These are phyloP conservation scores for Penicillium turbatum DNA, from an alignment of 495 filamentous ascomycete species.

Conservation along the genomic window DNA sequence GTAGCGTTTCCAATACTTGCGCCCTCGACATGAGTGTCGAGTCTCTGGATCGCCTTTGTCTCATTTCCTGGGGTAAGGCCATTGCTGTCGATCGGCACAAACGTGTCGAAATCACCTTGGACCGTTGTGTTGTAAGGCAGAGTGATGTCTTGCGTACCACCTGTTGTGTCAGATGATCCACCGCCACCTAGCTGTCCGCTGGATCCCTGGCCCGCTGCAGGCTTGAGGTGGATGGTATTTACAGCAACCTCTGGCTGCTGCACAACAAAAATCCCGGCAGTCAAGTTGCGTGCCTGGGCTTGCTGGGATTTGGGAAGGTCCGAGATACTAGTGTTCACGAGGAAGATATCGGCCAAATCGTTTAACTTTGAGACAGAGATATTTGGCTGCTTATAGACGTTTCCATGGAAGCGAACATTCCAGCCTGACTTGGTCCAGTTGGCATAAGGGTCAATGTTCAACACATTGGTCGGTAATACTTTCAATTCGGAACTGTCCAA, in stretches of 20 bases:
- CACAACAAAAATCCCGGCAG: slow-evolving; percentile 64
- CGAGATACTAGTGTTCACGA: slow-evolving; percentile 57
- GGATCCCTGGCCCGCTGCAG: slow-evolving; percentile 44
- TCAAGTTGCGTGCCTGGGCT: slow-evolving; percentile 67
- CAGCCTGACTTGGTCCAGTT: slow-evolving; percentile 75
- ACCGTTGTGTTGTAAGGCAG: slow-evolving; percentile 55
- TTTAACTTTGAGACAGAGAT: slow-evolving; percentile 57
- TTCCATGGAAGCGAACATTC: slow-evolving; percentile 73
- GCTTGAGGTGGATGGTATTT: slow-evolving; percentile 55
- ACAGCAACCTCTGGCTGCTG: slow-evolving; percentile 63
- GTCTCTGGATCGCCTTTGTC: slow-evolving; percentile 55
- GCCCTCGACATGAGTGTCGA: slow-evolving; percentile 62
- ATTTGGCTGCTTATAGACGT: slow-evolving; percentile 73
- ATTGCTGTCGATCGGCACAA: slow-evolving; percentile 49
- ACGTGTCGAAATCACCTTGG: slow-evolving; percentile 68
- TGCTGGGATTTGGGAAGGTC: slow-evolving; percentile 55
- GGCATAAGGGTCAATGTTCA: slow-evolving; percentile 73
- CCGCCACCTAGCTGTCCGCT: slow-evolving; percentile 51
- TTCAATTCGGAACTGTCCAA: slow-evolving; percentile 52
- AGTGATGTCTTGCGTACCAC: slow-evolving; percentile 53
- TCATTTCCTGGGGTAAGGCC: slow-evolving; percentile 56
- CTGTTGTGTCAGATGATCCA: slow-evolving; percentile 47
- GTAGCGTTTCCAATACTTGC: slow-evolving; percentile 66
- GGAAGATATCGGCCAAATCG: slow-evolving; percentile 64
- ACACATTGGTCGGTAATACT: slow-evolving; percentile 61